Base-by-base conservation (phyloP, 495 filamentous ascomycete species). In the Tetracladium marchalianum region DNA sequence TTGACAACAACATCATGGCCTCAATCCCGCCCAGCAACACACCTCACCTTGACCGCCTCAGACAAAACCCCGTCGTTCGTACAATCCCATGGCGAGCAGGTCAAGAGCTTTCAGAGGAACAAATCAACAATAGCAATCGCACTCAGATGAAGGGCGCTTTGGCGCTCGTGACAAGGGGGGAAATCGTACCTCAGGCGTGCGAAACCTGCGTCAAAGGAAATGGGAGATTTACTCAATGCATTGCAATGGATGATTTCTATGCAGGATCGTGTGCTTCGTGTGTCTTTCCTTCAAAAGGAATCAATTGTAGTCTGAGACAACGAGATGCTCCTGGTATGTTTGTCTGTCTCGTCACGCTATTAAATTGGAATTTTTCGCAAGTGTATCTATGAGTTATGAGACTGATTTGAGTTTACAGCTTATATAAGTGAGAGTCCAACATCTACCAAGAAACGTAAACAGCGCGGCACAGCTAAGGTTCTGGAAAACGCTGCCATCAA, bases 71-170 rank as follows among this genome's bases (percentile, higher is more conserved):
- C 1, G 36, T 40, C 38, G 24, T 52, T 11, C 54, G 54, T 4
- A 4, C 16, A 34, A 46, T 56, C 3, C 54, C 54, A 38, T 56
- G 54, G 54, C 49, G 54, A 13, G 1, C 17, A 22, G 54, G 54
- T 22, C 50, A 50, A 33, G 54, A 52, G 16, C 32, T 56, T 3
- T 43, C 43, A 8, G 38, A 35, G 18, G 54, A 56, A 11, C 34
- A 40, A 10, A 31, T 44, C 16, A 33, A 38, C 17, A 35, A 52
- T 12, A 46, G 49, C 13, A 34, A 35, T 6, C 41, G 54, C 11
- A 40, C 50, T 10, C 46, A 53, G 27, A 43, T 53, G 32, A 39
- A 46, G 3, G 46, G 45, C 0, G 49, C 54, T 19, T 32, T 34
- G 19, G 34, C 53, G 4, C 35, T 56, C 4, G 12, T 31, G 7